Base-by-base conservation (phyloP, 768 basidiomycete genomes). In the Polyporus arcularius region DNA sequence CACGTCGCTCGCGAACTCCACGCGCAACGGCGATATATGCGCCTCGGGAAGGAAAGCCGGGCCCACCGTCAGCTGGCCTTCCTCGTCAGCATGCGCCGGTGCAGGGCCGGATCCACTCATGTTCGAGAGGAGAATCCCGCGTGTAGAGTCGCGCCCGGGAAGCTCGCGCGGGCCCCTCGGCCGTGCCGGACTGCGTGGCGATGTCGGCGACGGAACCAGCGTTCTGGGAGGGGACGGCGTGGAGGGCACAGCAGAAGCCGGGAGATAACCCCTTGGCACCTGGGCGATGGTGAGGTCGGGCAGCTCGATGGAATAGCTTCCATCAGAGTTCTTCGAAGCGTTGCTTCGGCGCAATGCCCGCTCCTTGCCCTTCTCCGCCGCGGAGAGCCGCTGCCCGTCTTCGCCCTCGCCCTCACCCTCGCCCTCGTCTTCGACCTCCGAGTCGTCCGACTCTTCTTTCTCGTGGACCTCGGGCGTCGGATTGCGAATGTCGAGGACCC, bases 321-420 rank as follows among this genome's bases (percentile, higher is more conserved):
- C 71, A 57, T 72, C 69, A 47, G 71, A 72, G 67, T 72, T 72
- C 63, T 70, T 68, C 28, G 71, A 70, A 28, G 65, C 70, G 54
- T 67, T 60, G 50, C 67, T 57, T 51, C 31, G 55, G 46, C 67
- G 60, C 38, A 50, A 35, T 11, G 62, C 60, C 28, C 57, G 62
- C 46, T 53, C 35, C 53, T 67, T 63, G 21, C 68, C 67, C 53
- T 60, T 65, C 47, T 55, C 60, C 12, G 52, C 51, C 4, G 59
- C 57, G 10, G 51, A 57, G n/a, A 58, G 32, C 41, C 54, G 57
- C 16, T 30, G 58, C 60, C 26, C 54, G 38, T 32, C 55, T 10
- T 35, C 63, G 14, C 56, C 60, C 21, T 60, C 66, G 28, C 48
- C 55, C 41, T 53, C 61, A 0, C 62, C 59, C 4, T 62, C 63